A percentile compares a stretch with the other conserved stretches of the same genome.
Evolutionary conservation across 192 early-diverging fungal species (phyloP).

Genomic region (Entomortierella chlamydospora): DNA sequence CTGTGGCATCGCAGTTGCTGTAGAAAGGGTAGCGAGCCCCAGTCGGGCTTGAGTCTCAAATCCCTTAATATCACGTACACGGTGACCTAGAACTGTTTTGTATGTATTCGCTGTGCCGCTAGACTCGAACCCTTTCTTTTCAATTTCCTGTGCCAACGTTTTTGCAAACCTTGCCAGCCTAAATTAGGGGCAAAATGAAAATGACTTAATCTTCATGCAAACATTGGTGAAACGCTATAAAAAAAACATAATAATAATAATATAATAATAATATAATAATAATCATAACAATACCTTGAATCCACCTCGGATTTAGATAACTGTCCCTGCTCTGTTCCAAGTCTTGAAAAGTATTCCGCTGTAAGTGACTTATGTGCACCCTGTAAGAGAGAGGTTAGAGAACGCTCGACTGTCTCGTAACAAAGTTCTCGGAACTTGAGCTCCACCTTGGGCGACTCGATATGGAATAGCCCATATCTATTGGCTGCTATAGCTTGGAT

Average conservation of each 20-base stretch:
- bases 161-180: conserved; percentile 31
- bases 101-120: conserved; percentile 29
- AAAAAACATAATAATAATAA: no score
- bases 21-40: not conserved
- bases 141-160: conserved; percentile 17
- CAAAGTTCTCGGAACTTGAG: conserved; percentile 34
- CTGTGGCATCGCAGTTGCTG: not conserved
- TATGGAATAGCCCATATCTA: conserved; percentile 15
- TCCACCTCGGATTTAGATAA: conserved; percentile 19
- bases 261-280: no score
- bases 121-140: conserved; percentile 32
- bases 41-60: conserved; percentile 33
- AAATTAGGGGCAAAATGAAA: not conserved
- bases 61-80: conserved; percentile 42
- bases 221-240: no score
- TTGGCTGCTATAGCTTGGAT: not conserved
- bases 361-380: conserved; percentile 30
- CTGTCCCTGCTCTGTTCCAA: not conserved
- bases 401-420: conserved; percentile 30
- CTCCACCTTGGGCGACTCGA: conserved; percentile 24
- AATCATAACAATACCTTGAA: not conserved
- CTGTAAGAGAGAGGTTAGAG: conserved; percentile 11
- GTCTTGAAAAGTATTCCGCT: conserved; percentile 11
- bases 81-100: conserved; percentile 22
- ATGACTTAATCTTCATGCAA: no score